These are phyloP conservation scores for Trametes meyenii DNA, from an alignment of 768 basidiomycete species.

Conservation along the genomic window DNA sequence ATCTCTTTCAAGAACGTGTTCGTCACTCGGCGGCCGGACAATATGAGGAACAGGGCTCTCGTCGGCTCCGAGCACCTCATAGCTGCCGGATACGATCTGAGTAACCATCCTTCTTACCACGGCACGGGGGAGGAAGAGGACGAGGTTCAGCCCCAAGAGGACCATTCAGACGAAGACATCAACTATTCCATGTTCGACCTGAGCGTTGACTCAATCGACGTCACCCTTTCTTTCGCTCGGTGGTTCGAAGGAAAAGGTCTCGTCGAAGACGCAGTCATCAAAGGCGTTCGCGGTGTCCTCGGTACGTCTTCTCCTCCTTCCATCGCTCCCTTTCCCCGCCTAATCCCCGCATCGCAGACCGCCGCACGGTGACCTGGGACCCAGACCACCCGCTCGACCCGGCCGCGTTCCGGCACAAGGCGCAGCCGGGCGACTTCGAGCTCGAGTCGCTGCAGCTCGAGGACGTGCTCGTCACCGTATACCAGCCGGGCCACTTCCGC, in stretches of 20 bases:
- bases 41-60: slow-evolving; percentile 14
- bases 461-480: slow-evolving; percentile 91
- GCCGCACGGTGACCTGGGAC: slow-evolving; percentile 85
- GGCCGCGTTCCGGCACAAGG: slow-evolving; percentile 73
- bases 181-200: slow-evolving; percentile 94
- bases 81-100: slow-evolving; percentile 75
- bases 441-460: slow-evolving; percentile 88
- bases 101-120: slow-evolving; percentile 74
- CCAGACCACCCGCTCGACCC: slow-evolving; percentile 81
- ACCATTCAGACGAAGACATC: slow-evolving; percentile 51
- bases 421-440: slow-evolving; percentile 85
- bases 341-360: slow-evolving; percentile 53
- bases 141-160: slow-evolving; percentile 19
- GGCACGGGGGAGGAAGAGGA: slow-evolving; percentile 63
- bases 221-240: slow-evolving; percentile 84
- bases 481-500: slow-evolving; percentile 91
- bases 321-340: neutral
- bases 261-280: slow-evolving; percentile 86
- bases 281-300: slow-evolving; percentile 91
- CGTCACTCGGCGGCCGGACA: slow-evolving; percentile 74
- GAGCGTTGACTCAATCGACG: slow-evolving; percentile 92
- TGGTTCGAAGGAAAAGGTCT: slow-evolving; percentile 98
- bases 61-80: slow-evolving; percentile 47
- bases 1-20: slow-evolving; percentile 98
- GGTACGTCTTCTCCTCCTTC: slow-evolving; percentile 46